Conservation (phyloP, 176 grass and related monocot species). For the Carex littledalei region DNA sequence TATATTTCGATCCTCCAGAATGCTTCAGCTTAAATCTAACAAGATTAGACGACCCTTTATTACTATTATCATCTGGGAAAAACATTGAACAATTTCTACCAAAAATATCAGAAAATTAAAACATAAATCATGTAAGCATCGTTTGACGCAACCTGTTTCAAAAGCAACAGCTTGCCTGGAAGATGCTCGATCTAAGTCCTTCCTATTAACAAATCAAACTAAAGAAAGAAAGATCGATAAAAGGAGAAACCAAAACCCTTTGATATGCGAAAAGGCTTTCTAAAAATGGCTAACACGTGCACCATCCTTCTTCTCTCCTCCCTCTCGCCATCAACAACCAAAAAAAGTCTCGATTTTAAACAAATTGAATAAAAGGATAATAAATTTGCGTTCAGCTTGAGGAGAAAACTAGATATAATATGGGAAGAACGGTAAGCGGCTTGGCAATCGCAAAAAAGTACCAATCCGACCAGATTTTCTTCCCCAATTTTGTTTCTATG, state of each 20-base stretch:
- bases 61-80: background rate
- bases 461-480: slow-evolving; percentile 38
- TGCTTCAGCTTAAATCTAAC: background rate
- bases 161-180: slow-evolving; percentile 28
- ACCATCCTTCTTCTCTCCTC: slow-evolving; percentile 47
- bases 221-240: slow-evolving; percentile 17
- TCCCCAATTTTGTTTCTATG: slow-evolving; percentile 16
- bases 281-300: slow-evolving; percentile 45
- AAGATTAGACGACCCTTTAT: background rate
- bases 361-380: background rate
- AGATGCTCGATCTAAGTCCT: background rate
- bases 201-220: slow-evolving; percentile 12
- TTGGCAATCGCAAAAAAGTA: slow-evolving; percentile 13
- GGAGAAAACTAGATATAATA: background rate
- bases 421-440: slow-evolving; percentile 37
- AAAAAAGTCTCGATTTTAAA: background rate
- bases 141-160: slow-evolving; percentile 27
- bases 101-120: background rate
- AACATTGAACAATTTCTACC: background rate
- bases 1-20: background rate
- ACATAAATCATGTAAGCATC: slow-evolving; percentile 18
- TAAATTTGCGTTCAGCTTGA: background rate
- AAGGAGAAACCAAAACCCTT: slow-evolving; percentile 9
- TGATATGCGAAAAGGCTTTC: slow-evolving; percentile 59
- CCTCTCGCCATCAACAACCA: slow-evolving; percentile 16